Conservation (phyloP, 208 protist genomes). For the Acanthamoeba sp. region DNA sequence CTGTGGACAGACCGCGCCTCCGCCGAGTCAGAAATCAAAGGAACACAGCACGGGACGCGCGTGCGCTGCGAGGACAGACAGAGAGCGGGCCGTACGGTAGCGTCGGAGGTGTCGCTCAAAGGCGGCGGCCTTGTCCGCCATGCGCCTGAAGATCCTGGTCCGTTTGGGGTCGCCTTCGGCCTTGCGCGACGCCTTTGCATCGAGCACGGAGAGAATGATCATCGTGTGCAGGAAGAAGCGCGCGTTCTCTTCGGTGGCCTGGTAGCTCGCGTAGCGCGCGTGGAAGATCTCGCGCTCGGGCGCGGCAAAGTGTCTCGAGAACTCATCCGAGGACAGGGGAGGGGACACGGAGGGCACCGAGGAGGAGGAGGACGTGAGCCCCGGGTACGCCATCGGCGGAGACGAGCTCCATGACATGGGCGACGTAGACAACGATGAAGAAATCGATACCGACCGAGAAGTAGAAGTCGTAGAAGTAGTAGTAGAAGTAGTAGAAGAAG, state of each 20-base stretch:
- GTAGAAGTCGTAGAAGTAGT: too few relatives aligned
- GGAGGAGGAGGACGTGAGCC: neutral
- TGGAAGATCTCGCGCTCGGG: slow-evolving; percentile 16
- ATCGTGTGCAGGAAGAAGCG: slow-evolving; percentile 8
- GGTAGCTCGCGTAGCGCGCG: neutral
- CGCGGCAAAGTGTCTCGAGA: neutral
- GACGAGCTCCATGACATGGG: too few relatives aligned
- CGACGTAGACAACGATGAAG: too few relatives aligned
- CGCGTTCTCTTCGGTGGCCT: neutral
- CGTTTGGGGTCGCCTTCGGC: neutral
- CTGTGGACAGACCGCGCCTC: neutral
- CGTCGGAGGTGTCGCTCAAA: neutral
- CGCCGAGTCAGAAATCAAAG: too few relatives aligned
- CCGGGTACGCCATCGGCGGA: too few relatives aligned
- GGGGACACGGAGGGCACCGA: neutral
- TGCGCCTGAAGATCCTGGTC: neutral
- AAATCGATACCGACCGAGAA: too few relatives aligned
- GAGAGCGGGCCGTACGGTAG: neutral
- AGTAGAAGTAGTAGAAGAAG: too few relatives aligned
- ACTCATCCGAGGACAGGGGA: neutral
- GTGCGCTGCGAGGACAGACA: neutral
- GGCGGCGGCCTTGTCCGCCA: neutral
- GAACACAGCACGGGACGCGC: too few relatives aligned
- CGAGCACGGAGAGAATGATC: slow-evolving; percentile 28
- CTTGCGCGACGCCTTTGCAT: slow-evolving; percentile 1